Conservation (phyloP, 768 basidiomycete species). For the Pulveroboletus sp. region DNA sequence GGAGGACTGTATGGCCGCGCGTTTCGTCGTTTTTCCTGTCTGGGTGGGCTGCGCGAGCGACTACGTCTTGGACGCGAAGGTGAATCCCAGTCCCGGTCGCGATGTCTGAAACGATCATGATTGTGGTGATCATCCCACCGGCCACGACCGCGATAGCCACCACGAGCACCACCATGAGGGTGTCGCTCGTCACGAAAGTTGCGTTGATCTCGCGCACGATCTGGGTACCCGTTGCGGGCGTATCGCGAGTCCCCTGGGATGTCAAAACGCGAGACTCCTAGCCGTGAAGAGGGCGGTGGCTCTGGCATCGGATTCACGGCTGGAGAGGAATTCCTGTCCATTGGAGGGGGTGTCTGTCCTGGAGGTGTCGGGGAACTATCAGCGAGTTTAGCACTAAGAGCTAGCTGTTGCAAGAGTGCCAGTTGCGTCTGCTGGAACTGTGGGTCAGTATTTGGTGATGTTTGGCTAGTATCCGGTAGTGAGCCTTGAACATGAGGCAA, state of each 20-base stretch:
- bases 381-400: slow-evolving; percentile 50
- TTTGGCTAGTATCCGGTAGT: slow-evolving; percentile 46
- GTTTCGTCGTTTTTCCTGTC: slow-evolving; percentile 47
- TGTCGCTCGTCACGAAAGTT: slow-evolving; percentile 50
- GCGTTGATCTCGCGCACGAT: slow-evolving; percentile 42
- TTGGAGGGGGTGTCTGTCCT: slow-evolving; percentile 28
- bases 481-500: slow-evolving; percentile 1
- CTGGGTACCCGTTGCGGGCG: slow-evolving; percentile 27
- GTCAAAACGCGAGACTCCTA: slow-evolving; percentile 26
- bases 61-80: slow-evolving; percentile 49
- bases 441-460: slow-evolving; percentile 48
- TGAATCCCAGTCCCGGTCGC: slow-evolving; percentile 38
- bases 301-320: slow-evolving; percentile 10
- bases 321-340: background rate
- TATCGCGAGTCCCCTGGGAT: slow-evolving; percentile 38
- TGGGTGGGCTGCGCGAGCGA: slow-evolving; percentile 74
- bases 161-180: slow-evolving; percentile 51
- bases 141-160: slow-evolving; percentile 56
- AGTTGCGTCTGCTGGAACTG: slow-evolving; percentile 54
- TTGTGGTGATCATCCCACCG: slow-evolving; percentile 59
- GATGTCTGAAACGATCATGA: slow-evolving; percentile 38
- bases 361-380: slow-evolving; percentile 27
- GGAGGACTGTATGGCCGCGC: slow-evolving; percentile 59
- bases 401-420: slow-evolving; percentile 72
- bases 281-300: slow-evolving; percentile 15